phyloP scores from a whole-genome alignment of 768 basidiomycete genomes.

The Stropharia rugosoannulata region DNA sequence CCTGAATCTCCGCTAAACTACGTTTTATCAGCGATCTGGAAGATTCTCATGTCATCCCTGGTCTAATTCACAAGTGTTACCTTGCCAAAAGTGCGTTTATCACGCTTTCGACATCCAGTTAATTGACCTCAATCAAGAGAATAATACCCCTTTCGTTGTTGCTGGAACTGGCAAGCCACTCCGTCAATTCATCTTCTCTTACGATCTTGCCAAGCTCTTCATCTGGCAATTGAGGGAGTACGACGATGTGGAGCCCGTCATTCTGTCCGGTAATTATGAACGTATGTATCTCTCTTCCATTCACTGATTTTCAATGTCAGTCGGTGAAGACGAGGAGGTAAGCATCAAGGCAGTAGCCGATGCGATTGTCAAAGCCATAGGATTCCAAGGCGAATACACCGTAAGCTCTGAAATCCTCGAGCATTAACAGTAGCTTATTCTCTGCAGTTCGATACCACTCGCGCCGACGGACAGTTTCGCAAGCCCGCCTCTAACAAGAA shows the following conservation, averaged over 20 bases:
- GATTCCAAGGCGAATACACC: conserved; percentile 73
- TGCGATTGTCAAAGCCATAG: conserved; percentile 83
- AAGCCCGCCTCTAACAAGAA: conserved; percentile 96
- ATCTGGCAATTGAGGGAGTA: conserved; percentile 92
- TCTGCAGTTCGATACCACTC: conserved; percentile 75
- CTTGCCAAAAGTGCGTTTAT: conserved; percentile 74
- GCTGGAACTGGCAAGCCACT: conserved; percentile 89
- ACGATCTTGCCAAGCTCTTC: conserved; percentile 92
- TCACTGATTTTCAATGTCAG: conserved; percentile 34
- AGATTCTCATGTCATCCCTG: conserved; percentile 93
- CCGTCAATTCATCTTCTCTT: conserved; percentile 98
- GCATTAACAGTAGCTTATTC: background rate
- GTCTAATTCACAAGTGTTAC: conserved; percentile 89
- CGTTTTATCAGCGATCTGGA: conserved; percentile 66
- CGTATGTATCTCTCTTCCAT: background rate
- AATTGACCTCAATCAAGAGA: conserved; percentile 43
- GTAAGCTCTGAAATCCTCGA: conserved; percentile 37
- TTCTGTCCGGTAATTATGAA: conserved; percentile 68
- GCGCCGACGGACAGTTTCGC: conserved; percentile 92
- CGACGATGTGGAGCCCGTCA: conserved; percentile 89
- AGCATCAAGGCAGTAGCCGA: conserved; percentile 90
- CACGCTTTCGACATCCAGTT: background rate
- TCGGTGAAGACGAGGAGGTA: conserved; percentile 92
- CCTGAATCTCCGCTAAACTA: conserved; percentile 1
- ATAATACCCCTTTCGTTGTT: conserved; percentile 84